These are phyloP conservation scores for Neurospora intermedia DNA, from an alignment of 495 filamentous ascomycete species.

Conservation along the genomic window DNA sequence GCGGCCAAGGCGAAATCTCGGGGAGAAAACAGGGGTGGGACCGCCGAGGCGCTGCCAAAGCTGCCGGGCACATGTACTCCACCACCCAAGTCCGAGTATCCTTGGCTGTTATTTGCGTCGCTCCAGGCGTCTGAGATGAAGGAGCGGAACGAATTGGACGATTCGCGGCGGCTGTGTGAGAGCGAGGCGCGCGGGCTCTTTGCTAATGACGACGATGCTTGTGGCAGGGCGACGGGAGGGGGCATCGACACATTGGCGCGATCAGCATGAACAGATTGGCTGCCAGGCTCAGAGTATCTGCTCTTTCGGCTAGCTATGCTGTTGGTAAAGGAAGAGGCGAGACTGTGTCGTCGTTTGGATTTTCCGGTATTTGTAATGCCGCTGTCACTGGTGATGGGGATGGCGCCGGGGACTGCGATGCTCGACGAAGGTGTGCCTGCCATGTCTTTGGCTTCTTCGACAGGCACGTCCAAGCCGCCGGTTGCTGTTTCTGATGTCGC, in stretches of 20 bases:
- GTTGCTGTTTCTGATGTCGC: not conserved
- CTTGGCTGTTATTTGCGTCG: conserved; percentile 16
- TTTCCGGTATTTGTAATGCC: not conserved
- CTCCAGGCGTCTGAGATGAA: conserved; percentile 17
- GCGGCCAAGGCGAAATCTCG: conserved; percentile 16
- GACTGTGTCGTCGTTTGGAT: conserved; percentile 3
- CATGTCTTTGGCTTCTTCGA: not conserved
- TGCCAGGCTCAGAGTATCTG: conserved; percentile 6
- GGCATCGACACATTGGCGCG: conserved; percentile 26
- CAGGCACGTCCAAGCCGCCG: not conserved
- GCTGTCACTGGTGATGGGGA: conserved; percentile 1
- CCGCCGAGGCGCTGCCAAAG: not conserved
- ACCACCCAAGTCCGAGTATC: conserved; percentile 1
- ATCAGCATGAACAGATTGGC: conserved; percentile 36
- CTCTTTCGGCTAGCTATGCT: conserved; percentile 37
- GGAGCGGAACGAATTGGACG: conserved; percentile 11
- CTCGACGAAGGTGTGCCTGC: not conserved
- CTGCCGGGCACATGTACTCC: not conserved
- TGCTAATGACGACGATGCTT: not conserved
- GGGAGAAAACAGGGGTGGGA: conserved; percentile 7
- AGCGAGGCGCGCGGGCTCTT: conserved; percentile 16
- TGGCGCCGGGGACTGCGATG: not conserved
- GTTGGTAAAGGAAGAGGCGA: conserved; percentile 14
- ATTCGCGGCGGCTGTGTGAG: conserved; percentile 19
- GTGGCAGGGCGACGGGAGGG: conserved; percentile 30